Percentiles rank a stretch among this genome's conserved stretches.
Conservation (phyloP, 2,329 filamentous ascomycete species). For the Fusarium anthophilum region DNA sequence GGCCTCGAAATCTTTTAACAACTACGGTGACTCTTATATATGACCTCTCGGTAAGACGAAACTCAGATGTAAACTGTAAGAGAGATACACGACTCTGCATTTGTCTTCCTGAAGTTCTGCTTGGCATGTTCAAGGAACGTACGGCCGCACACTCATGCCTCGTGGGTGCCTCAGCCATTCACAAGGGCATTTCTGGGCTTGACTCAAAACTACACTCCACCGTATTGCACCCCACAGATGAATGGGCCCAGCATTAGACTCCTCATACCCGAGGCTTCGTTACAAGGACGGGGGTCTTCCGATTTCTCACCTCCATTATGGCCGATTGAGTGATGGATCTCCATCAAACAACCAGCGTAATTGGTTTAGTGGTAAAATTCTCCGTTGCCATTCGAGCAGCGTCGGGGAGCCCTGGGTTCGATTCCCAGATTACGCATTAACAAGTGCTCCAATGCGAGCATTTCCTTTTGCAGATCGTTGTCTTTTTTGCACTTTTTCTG, state of each 20-base stretch:
- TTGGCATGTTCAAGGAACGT: background rate
- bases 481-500: background rate
- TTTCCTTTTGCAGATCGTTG: background rate
- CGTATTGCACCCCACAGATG: too few species aligned
- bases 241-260: too few species aligned
- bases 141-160: background rate
- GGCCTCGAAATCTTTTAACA: background rate
- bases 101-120: background rate
- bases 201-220: rapidly evolving
- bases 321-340: rapidly evolving
- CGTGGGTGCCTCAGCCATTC: rapidly evolving
- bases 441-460: rapidly evolving
- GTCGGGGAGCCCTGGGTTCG: slow-evolving; percentile 35
- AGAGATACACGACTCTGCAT: background rate
- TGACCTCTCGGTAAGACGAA: rapidly evolving
- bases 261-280: background rate
- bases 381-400: slow-evolving; percentile 30
- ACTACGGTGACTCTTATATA: background rate
- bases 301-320: rapidly evolving
- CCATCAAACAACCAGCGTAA: slow-evolving; percentile 19
- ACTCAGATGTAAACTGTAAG: background rate
- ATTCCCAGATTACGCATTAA: slow-evolving; percentile 32
- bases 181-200: background rate
- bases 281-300: background rate
- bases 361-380: slow-evolving; percentile 40